Evolutionary conservation across 345 rosid species (phyloP), one percentile per base, ranked within the genome.

Genomic region (Murraya koenigii): DNA sequence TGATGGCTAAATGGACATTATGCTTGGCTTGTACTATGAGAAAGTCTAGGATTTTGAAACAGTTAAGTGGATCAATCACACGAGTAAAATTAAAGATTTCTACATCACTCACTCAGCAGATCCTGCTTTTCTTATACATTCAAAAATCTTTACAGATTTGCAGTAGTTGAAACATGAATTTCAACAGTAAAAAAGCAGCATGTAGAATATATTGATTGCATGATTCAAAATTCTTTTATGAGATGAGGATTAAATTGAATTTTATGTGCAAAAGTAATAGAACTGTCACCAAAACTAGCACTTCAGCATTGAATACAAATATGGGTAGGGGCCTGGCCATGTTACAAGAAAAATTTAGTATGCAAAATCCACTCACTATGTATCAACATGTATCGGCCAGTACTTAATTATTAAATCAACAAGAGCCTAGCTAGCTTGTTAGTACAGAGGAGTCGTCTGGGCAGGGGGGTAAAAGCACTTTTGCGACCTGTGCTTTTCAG

Each of bases 401-500:
- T 17, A 52, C 6, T 17, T 20, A 52, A 52, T 52, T 52, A 52
- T 52, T 52, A 52, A 22, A 17, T 19, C 56, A 52, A 52, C 56
- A 52, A 52, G 35, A 44, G 49, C 17, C 17, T 13, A 44, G 49
- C 49, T 44, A 2, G 49, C 17, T 44, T 44, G 49, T 3, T 30
- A 19, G 44, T 15, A 19, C 36, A 32, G 35, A 62, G 15, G 64
- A 5, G 60, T 52, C 20, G 52, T 11, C 20, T 2, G 47, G 17
- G 20, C 49, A 36, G 8, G 14, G 39, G 22, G 71, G 54, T 20
- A 67, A 60, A 65, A 56, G 77, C 72, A 33, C 74, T 69, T 80
- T 73, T 75, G 82, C 82, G 44, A 71, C 62, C 80, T 78, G 49
- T 80, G 77, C 73, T 68, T 82, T 82, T 65, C 4, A 6, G 56